Evolutionary conservation across 202 grass and related monocot species (phyloP).

Genomic region (Schoenoplectus tabernaemontani): DNA sequence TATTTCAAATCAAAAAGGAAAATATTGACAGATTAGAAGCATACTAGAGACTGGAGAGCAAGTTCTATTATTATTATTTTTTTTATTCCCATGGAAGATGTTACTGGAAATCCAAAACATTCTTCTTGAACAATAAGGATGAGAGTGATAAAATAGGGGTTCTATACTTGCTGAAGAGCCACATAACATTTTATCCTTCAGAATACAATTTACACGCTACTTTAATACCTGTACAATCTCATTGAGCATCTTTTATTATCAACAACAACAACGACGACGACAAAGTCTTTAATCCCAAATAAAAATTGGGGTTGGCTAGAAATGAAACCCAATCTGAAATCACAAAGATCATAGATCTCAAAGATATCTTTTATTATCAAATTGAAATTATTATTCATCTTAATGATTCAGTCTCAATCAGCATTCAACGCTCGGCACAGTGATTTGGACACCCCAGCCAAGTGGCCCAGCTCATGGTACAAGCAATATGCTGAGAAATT

Average conservation of each 20-base stretch:
- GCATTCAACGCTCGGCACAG: constrained; percentile 13
- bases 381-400: background rate
- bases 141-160: background rate
- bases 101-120: background rate
- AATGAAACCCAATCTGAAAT: too few relatives aligned
- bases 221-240: background rate
- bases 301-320: too few relatives aligned
- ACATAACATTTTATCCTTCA: background rate
- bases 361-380: background rate
- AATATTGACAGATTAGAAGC: background rate
- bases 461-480: constrained; percentile 64
- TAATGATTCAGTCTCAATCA: constrained; percentile 9
- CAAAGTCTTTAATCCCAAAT: too few relatives aligned
- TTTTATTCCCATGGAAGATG: background rate
- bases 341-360: too few relatives aligned
- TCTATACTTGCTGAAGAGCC: background rate
- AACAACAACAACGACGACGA: too few relatives aligned
- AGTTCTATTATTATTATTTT: constrained; percentile 4
- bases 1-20: background rate
- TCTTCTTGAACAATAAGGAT: background rate
- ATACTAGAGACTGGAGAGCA: background rate
- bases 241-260: too few relatives aligned
- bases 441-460: background rate
- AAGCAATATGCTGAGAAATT: constrained; percentile 69
- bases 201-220: background rate